A percentile compares a stretch with the other conserved stretches of the same genome.
phyloP scores from a whole-genome alignment of 2,329 filamentous ascomycete species.

The Coniochaeta hoffmannii region DNA sequence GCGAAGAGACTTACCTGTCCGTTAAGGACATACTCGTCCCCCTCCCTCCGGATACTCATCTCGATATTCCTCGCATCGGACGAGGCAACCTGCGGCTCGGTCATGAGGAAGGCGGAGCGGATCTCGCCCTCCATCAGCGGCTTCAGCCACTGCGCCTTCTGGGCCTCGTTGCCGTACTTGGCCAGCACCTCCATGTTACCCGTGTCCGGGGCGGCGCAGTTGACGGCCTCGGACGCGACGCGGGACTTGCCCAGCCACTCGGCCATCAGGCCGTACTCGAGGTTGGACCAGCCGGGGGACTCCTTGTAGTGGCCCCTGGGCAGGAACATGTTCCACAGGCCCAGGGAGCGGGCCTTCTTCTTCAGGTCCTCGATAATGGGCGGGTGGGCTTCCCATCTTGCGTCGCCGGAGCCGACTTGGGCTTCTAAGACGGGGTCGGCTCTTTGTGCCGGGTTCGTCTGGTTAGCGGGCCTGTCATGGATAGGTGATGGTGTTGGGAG shows the following conservation, averaged over 20 bases:
- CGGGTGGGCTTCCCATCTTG: slow-evolving; percentile 76
- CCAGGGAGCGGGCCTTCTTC: slow-evolving; percentile 70
- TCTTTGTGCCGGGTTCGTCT: slow-evolving; percentile 24
- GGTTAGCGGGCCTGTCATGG: slow-evolving; percentile 5
- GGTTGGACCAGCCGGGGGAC: slow-evolving; percentile 87
- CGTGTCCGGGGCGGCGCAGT: slow-evolving; percentile 86
- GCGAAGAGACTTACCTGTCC: slow-evolving; percentile 54
- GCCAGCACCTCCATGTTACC: slow-evolving; percentile 95
- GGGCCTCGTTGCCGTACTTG: slow-evolving; percentile 79
- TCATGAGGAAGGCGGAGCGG: slow-evolving; percentile 88
- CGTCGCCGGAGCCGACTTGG: slow-evolving; percentile 68
- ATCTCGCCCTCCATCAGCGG: slow-evolving; percentile 80
- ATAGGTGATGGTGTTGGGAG: too few species aligned
- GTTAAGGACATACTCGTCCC: slow-evolving; percentile 85
- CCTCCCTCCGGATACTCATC: slow-evolving; percentile 73
- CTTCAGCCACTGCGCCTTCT: slow-evolving; percentile 77
- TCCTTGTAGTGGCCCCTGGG: slow-evolving; percentile 93
- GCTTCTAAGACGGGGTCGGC: slow-evolving; percentile 75
- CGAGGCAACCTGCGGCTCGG: slow-evolving; percentile 80
- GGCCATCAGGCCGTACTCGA: slow-evolving; percentile 97
- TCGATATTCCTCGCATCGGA: slow-evolving; percentile 92
- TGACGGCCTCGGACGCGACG: slow-evolving; percentile 77
- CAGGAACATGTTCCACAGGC: slow-evolving; percentile 98
- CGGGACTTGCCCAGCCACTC: slow-evolving; percentile 86
- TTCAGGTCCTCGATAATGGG: slow-evolving; percentile 84